Evolutionary conservation across 345 rosid species (phyloP), one percentile per base, ranked within the genome.

Genomic region (Odontarrhena argentea): DNA sequence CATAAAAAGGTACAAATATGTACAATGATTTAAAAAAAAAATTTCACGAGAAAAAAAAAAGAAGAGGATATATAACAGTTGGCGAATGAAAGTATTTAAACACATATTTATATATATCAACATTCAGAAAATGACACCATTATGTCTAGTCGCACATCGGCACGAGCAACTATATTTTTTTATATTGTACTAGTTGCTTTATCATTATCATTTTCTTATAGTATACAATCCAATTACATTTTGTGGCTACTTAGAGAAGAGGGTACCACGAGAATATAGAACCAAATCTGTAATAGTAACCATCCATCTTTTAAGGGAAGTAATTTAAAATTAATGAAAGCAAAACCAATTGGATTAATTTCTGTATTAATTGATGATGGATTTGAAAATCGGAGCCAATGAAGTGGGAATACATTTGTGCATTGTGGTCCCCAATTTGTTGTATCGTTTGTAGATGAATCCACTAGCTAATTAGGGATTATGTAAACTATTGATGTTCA

Each of bases 51-150:
- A 28, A 53, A 60, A 18, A 28, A 53, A 60, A 18, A 18, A 18
- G 22, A 18, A 18, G 22, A 18, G 1, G 22, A 18, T 18, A 18
- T 18, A 18, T 18, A 18, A 18, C 22, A 18, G 22, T 18, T 18
- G 22, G 22, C 22, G 22, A 18, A 18, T 18, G 22, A 18, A 18
- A 18, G 22, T 18, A 18, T 18, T 18, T 18, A 18, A 18, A 18
- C 22, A 18, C 22, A 18, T 18, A 18, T 18, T 18, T 18, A 50
- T 40, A 55, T 54, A 57, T 71, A 65, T 12, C 26, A 50, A 63
- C 58, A 56, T 46, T 59, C 56, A 14, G 22, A 67, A 43, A 36
- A 74, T 67, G 77, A 74, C 69, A 61, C 69, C 74, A 74, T 74
- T 60, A 60, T 66, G 71, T 65, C 71, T 51, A 43, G 25, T 42